Base-by-base conservation (phyloP, 352 stramenopile species). In the Phytophthora foliorum region DNA sequence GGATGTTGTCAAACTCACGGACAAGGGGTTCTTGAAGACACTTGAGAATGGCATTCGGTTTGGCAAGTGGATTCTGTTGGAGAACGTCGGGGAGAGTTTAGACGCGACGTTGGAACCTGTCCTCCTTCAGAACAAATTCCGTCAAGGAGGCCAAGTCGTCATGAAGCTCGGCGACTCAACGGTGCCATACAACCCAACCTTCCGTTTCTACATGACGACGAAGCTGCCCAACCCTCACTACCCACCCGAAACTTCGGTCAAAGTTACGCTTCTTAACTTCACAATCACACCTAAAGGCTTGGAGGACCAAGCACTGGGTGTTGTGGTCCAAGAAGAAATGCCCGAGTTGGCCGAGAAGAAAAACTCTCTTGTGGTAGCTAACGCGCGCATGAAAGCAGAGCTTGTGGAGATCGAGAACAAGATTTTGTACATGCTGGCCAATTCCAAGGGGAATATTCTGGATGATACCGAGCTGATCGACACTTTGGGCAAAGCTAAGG, bases 141-240 rank as follows among this genome's bases (percentile, higher is more conserved):
- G 96, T 36, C 92, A 98, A 72, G 93, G 93, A 29, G 91, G 91
- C 0, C 94, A 97, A 58, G 67, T 97, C 17, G 97, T 98, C 84
- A 98, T 98, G 80, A 96, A 97, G 67, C 89, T 98, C 8, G 93
- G 93, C 1, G 93, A 98, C 57, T 85, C 86, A 13, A 98, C 90
- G 0, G 94, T 98, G 34, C 93, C 93, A 8, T 98, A 97, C 78
- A 97, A 98, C 69, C 58, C 84, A 16, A 74, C 77, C 2, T 98
- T 98, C 58, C 82, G 89, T 0, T 98, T 98, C 66, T 98, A 95
- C 74, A 97, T 98, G 84, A 98, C 93, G 3, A 98, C 93, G 10
- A 98, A 98, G 68, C 77, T 98, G 27, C 87, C 89, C 5, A 98
- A 98, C 60, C 93, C 93, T 9, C 93, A 98, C 69, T 98, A 98